These are phyloP conservation scores for Globomyces pollinis-pini DNA, from an alignment of 192 early-diverging fungal species.

Conservation along the genomic window DNA sequence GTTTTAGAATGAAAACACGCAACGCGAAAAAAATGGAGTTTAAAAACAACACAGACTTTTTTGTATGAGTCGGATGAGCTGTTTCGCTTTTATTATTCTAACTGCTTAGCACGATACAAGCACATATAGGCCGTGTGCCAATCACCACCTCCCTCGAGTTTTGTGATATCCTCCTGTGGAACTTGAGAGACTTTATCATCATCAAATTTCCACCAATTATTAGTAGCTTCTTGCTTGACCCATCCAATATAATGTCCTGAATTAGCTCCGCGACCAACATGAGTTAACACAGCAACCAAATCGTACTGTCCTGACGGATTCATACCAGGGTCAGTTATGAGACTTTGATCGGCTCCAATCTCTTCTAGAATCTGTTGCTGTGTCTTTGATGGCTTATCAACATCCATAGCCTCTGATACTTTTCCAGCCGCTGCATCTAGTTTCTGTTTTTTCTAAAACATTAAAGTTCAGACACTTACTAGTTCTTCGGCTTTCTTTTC, in stretches of 20 bases:
- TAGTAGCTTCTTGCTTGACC: constrained; percentile 58
- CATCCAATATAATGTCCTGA: constrained; percentile 93
- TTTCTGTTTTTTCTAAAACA: constrained; percentile 10
- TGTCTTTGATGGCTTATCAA: constrained; percentile 15
- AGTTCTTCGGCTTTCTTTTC: constrained; percentile 47
- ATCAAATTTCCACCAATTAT: constrained; percentile 77
- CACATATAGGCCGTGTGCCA: constrained; percentile 76
- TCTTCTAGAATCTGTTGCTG: constrained; percentile 39
- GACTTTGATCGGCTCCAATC: constrained; percentile 53
- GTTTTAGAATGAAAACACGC: no score
- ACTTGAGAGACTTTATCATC: constrained; percentile 89
- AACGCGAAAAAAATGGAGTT: no score
- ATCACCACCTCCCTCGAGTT: constrained; percentile 83
- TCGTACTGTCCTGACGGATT: constrained; percentile 91
- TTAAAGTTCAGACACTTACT: constrained; percentile 15
- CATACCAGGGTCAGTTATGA: constrained; percentile 72
- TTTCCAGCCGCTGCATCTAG: no score
- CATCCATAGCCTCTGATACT: constrained; percentile 21
- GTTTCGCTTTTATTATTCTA: no score
- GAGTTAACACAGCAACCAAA: constrained; percentile 86
- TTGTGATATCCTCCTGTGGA: constrained; percentile 77
- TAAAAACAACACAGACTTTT: no score
- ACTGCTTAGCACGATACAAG: constrained; percentile 72
- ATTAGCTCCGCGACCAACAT: constrained; percentile 87
- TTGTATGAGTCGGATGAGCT: no score